phyloP scores from a whole-genome alignment of 768 basidiomycete species.

The Boletus sensibilis region DNA sequence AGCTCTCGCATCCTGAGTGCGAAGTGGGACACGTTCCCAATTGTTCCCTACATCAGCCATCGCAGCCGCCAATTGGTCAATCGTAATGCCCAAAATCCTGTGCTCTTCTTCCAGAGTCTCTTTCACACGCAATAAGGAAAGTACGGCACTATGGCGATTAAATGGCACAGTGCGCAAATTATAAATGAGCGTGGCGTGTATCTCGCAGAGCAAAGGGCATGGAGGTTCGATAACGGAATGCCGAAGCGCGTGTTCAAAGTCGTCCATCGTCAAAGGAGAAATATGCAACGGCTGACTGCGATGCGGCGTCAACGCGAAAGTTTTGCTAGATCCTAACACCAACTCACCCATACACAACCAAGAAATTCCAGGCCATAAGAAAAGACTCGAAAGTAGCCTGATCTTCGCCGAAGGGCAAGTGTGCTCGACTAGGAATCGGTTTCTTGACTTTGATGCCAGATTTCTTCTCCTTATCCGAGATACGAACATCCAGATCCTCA shows the following conservation, averaged over 20 bases:
- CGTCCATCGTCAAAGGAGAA: constrained; percentile 89
- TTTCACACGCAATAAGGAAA: constrained; percentile 53
- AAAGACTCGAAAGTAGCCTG: constrained; percentile 76
- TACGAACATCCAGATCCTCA: constrained; percentile 82
- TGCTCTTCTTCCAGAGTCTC: constrained; percentile 44
- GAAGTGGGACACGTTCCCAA: constrained; percentile 78
- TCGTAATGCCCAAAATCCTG: constrained; percentile 51
- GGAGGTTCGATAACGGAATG: constrained; percentile 69
- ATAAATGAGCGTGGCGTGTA: constrained; percentile 88
- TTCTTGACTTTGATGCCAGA: constrained; percentile 67
- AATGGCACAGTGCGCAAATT: constrained; percentile 82
- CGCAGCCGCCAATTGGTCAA: constrained; percentile 61
- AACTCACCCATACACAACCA: constrained; percentile 88
- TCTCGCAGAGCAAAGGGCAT: constrained; percentile 79
- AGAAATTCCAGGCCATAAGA: constrained; percentile 90
- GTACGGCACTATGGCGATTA: constrained; percentile 69
- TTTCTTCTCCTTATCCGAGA: constrained; percentile 81
- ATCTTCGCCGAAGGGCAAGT: constrained; percentile 67
- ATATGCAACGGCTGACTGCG: constrained; percentile 81
- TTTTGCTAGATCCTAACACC: not conserved
- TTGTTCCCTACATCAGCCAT: constrained; percentile 83
- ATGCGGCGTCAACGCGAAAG: constrained; percentile 7
- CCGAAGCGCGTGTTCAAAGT: constrained; percentile 83
- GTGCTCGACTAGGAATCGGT: constrained; percentile 59
- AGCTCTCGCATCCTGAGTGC: constrained; percentile 69